Conservation (phyloP, 768 basidiomycete genomes). For the Leccinum imitatum region DNA sequence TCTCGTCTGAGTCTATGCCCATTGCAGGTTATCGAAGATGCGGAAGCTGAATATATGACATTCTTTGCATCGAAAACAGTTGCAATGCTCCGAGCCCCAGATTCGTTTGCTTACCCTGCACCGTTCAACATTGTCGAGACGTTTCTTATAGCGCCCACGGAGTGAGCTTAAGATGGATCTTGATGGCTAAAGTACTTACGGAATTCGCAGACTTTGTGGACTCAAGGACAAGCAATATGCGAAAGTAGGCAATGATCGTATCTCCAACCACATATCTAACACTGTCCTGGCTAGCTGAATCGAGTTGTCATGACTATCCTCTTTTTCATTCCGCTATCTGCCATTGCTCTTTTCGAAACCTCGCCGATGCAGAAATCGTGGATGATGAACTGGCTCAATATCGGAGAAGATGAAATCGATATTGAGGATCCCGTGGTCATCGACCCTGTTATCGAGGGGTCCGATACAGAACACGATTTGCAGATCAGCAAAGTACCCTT, state of each 20-base stretch:
- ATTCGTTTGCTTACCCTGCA: constrained; percentile 80
- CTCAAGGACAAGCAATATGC: constrained; percentile 58
- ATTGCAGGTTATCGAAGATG: constrained; percentile 72
- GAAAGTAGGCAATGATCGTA: constrained; percentile 37
- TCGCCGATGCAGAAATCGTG: constrained; percentile 58
- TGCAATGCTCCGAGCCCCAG: constrained; percentile 82
- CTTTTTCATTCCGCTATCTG: constrained; percentile 77
- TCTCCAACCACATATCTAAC: constrained; percentile 2
- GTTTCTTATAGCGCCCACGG: constrained; percentile 78
- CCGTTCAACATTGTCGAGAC: constrained; percentile 90
- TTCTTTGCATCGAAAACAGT: constrained; percentile 90
- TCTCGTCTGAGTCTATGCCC: constrained; percentile 3
- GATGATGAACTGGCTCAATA: constrained; percentile 65
- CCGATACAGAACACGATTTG: constrained; percentile 52
- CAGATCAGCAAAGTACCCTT: constrained; percentile 72
- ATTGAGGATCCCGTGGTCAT: constrained; percentile 51
- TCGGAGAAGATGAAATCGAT: constrained; percentile 54
- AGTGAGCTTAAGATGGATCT: constrained; percentile 50
- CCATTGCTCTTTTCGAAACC: constrained; percentile 73
- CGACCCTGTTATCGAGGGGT: constrained; percentile 61
- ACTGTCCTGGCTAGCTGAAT: constrained; percentile 54
- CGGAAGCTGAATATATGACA: constrained; percentile 86
- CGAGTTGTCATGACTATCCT: constrained; percentile 70
- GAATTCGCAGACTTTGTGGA: constrained; percentile 39
- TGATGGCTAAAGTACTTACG: constrained; percentile 1